Evolutionary conservation across 495 filamentous ascomycete genomes (phyloP).

Genomic region (Lasiosphaeriaceae sp.): DNA sequence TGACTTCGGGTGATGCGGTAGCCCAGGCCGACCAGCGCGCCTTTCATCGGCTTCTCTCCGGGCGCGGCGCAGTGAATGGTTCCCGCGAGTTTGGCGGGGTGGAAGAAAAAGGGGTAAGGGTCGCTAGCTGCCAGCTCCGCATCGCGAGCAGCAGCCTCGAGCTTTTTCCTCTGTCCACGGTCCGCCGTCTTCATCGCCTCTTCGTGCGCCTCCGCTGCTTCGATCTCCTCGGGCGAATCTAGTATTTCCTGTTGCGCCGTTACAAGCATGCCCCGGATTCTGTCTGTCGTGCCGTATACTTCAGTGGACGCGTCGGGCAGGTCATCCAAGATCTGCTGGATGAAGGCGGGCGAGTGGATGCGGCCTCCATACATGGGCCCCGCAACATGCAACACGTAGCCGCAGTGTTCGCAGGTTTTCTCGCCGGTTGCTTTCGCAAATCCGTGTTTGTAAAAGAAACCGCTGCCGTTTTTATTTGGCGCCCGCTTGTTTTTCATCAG

Average conservation of each 20-base stretch:
- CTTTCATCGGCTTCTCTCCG: constrained; percentile 65
- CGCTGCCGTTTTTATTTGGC: constrained; percentile 63
- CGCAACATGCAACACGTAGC: constrained; percentile 75
- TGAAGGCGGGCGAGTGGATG: constrained; percentile 76
- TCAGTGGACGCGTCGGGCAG: constrained; percentile 57
- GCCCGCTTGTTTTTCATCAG: constrained; percentile 61
- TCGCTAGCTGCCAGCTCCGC: constrained; percentile 57
- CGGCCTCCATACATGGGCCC: constrained; percentile 95
- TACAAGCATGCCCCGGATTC: constrained; percentile 88
- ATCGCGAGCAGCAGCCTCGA: constrained; percentile 31
- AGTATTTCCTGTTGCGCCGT: constrained; percentile 75
- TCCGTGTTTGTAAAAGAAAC: constrained; percentile 67
- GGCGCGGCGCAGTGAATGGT: constrained; percentile 74
- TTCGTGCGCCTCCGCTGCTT: not conserved
- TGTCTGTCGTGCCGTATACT: constrained; percentile 69
- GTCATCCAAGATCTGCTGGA: constrained; percentile 67
- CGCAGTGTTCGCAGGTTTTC: constrained; percentile 73
- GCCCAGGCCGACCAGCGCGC: constrained; percentile 74
- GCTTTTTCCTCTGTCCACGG: constrained; percentile 20
- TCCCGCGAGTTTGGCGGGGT: constrained; percentile 65
- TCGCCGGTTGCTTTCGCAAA: constrained; percentile 62
- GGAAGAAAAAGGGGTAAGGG: constrained; percentile 80
- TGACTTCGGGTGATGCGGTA: constrained; percentile 82
- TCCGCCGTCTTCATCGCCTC: constrained; percentile 5
- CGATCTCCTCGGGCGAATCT: constrained; percentile 27